Base-by-base conservation (phyloP, 805 yeast species). In the Starmerella sp. region DNA sequence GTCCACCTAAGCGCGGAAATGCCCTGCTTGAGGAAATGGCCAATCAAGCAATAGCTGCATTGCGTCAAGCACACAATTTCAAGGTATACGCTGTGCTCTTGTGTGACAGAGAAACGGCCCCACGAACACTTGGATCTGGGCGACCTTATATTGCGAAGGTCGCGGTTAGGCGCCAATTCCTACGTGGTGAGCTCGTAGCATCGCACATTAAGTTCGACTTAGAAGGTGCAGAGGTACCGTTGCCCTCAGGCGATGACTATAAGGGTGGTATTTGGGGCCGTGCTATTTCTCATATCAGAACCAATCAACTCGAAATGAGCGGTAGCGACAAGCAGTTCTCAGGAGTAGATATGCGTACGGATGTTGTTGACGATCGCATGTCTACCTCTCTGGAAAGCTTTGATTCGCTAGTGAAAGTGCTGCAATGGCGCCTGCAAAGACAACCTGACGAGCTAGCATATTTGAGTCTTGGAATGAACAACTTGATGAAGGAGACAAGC, bases 61-160 rank as follows among this genome's bases (percentile, higher is more conserved):
- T 82, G 47, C 75, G 73, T 52, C 73, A 75, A 60, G 76, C 73
- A 60, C 97, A 93, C 65, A 78, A 78, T 56, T 82, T 93, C 49
- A 76, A 93, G 35, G 80, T 90, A 1, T 85, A 83, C 65, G 89
- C 96, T 67, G 82, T 90, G 2, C 65, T 88, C 58, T 82, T 90
- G 2, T 84, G 91, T 1, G 84, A 87, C 30, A 83, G 86, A 29
- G 86, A 86, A 55, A 75, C 89, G 0, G 72, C 93, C 30, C 96
- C 98, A 4, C 79, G 95, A 65, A 83, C 95, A 35, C 74, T 81
- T 64, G 74, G 93, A 61, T 81, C 86, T 67, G 96, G 96, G 28
- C 83, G 96, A 8, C 75, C 87, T 22, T 97, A 93, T 62, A 84
- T 93, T 59, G 97, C 97, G 0, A 93, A 90, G 62, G 86, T 82